Conservation (phyloP, 805 yeast species). For the Saturnispora zaruensis region DNA sequence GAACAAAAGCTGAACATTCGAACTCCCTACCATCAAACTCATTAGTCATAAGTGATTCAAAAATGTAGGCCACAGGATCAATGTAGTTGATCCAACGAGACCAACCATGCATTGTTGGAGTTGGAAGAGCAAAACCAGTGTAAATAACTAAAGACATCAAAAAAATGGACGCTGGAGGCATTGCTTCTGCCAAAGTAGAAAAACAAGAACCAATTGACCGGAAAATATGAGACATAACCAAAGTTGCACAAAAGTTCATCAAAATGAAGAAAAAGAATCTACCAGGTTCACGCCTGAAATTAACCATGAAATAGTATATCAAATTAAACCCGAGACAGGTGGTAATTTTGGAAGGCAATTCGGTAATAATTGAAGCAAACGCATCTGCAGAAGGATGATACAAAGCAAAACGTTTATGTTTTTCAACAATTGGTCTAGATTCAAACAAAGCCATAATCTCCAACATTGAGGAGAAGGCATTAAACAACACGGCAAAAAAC, state of each 20-base stretch:
- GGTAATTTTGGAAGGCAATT: conserved; percentile 42
- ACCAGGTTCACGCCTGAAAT: conserved; percentile 45
- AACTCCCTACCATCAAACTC: conserved; percentile 43
- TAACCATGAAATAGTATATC: conserved; percentile 43
- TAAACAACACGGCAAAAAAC: conserved; percentile 59
- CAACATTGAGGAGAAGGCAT: conserved; percentile 51
- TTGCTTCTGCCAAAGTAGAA: conserved; percentile 41
- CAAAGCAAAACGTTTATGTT: conserved; percentile 47
- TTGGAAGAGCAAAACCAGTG: conserved; percentile 53
- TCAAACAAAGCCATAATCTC: conserved; percentile 50
- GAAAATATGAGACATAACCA: conserved; percentile 47
- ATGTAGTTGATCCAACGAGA: conserved; percentile 56
- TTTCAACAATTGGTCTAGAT: conserved; percentile 49
- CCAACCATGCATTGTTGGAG: conserved; percentile 52
- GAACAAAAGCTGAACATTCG: conserved; percentile 40
- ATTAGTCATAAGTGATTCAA: conserved; percentile 50
- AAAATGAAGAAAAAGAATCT: conserved; percentile 45
- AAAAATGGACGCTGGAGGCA: conserved; percentile 49
- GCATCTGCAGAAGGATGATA: conserved; percentile 57
- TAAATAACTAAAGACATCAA: conserved; percentile 38
- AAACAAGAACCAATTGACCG: conserved; percentile 45
- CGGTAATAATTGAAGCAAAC: conserved; percentile 50
- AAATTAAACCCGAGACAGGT: conserved; percentile 41
- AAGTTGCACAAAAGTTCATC: conserved; percentile 35
- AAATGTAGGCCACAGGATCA: conserved; percentile 49